These are phyloP conservation scores for Flaveria linearis DNA, from an alignment of 129 eudicot genomes.

Conservation along the genomic window DNA sequence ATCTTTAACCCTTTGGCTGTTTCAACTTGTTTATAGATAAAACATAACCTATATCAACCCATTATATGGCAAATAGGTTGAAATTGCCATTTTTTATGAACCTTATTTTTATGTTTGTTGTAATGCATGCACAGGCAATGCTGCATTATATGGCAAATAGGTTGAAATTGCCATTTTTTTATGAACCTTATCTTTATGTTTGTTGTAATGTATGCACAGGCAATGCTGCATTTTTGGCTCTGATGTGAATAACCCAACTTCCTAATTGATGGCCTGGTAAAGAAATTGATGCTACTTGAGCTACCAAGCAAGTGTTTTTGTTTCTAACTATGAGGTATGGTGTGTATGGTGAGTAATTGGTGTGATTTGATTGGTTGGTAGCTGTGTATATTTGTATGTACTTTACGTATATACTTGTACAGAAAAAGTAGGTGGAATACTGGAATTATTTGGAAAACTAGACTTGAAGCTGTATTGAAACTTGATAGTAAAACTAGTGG, in stretches of 20 bases:
- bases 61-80: background rate
- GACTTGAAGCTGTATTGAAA: constrained; percentile 9
- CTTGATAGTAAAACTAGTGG: constrained; percentile 13
- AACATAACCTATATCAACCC: background rate
- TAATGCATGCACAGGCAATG: constrained; percentile 59
- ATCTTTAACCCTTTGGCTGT: background rate
- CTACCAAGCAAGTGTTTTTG: constrained; percentile 26
- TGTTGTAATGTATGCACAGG: constrained; percentile 45
- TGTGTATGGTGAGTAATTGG: constrained; percentile 35
- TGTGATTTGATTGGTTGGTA: constrained; percentile 37
- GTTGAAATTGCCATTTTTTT: constrained; percentile 1
- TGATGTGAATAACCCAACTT: constrained; percentile 38
- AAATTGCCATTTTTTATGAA: background rate
- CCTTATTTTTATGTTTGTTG: background rate
- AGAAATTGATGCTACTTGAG: background rate
- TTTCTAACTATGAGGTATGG: constrained; percentile 35
- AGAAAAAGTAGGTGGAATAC: constrained; percentile 18
- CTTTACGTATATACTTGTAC: constrained; percentile 37
- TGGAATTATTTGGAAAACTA: background rate
- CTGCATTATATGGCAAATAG: too few species aligned
- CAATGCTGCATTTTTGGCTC: constrained; percentile 83
- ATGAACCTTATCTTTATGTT: background rate
- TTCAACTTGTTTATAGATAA: background rate
- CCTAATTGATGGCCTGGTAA: constrained; percentile 21
- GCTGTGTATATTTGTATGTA: constrained; percentile 30